Evolutionary conservation across 768 basidiomycete genomes (phyloP).

Genomic region (Kwoniella sp.): DNA sequence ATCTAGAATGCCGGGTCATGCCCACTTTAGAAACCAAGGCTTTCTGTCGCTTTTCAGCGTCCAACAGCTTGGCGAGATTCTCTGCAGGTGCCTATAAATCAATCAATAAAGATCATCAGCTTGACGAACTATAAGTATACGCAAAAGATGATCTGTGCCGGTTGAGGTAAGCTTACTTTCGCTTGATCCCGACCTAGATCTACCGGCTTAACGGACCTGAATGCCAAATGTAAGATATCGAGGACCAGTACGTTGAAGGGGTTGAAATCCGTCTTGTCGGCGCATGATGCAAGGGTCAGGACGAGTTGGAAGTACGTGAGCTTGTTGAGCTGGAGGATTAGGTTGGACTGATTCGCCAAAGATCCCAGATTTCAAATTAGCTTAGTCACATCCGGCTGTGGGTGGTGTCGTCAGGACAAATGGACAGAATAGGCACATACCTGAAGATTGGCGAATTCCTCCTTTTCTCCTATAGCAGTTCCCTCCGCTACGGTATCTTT

Average conservation of each 20-base stretch:
- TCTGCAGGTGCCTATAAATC: slow-evolving; percentile 63
- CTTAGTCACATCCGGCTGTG: no score
- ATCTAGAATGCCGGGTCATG: slow-evolving; percentile 85
- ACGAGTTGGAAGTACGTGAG: slow-evolving; percentile 75
- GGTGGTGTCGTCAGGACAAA: no score
- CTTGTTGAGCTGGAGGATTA: slow-evolving; percentile 70
- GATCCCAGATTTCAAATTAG: neutral
- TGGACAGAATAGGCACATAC: slow-evolving; percentile 43
- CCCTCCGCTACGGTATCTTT: slow-evolving; percentile 76
- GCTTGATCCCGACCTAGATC: slow-evolving; percentile 57
- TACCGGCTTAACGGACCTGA: slow-evolving; percentile 73
- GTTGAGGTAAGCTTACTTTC: slow-evolving; percentile 34
- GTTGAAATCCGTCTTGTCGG: slow-evolving; percentile 76
- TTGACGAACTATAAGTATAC: no score
- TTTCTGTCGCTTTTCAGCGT: slow-evolving; percentile 70
- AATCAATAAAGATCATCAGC: slow-evolving; percentile 9
- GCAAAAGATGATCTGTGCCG: no score
- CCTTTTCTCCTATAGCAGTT: slow-evolving; percentile 72
- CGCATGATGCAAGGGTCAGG: slow-evolving; percentile 80
- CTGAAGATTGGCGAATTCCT: slow-evolving; percentile 76
- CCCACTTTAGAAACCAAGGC: slow-evolving; percentile 63
- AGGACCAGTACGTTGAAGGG: slow-evolving; percentile 85
- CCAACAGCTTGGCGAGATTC: slow-evolving; percentile 71
- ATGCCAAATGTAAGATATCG: slow-evolving; percentile 89
- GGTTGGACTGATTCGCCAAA: slow-evolving; percentile 60